Evolutionary conservation across 2,329 filamentous ascomycete species (phyloP), one percentile per base, ranked within the genome.

Genomic region (Botrytis hyacinthi): DNA sequence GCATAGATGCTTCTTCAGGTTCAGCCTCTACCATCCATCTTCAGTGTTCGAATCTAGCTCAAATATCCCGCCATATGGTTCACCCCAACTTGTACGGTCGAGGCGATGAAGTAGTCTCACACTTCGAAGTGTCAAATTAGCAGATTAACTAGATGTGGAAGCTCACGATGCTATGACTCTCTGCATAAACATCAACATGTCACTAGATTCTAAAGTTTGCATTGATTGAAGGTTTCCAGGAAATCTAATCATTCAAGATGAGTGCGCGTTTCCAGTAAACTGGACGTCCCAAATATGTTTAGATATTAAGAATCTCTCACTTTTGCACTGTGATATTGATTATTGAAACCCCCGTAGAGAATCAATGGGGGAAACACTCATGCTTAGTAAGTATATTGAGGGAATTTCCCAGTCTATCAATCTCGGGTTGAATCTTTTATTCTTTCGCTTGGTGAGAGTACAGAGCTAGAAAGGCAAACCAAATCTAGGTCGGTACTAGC

Each of bases 341-440:
- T 14, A 3, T n/a, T 14, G 4, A 51, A 26, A 5, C 4, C 46
- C 10, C 4, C 4, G 4, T 0, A 51, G 22, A 51, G 14, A 4
- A 51, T 22, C 2, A 22, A 46, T 22, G 8, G 20, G 18, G 7
- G 18, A 9, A 46, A 46, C 9, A 8, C 44, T 46, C 20, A 46
- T 22, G 8, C 3, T 22, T 5, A 44, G 20, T 26, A 26, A 48
- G 3, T 26, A 48, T 26, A 22, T 26, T 1, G 3, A 9, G 8
- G 8, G 7, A 48, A 26, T 26, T 14, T 51, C 22, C 10, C 9
- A n/a, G 1, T n/a, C 26, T 16, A 14, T 7, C 48, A n/a, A 51
- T n/a, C 48, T n/a, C 10, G 2, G 14, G 14, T n/a, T 7, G 5
- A 4, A 51, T 51, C 48, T 51, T 14, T 12, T 7, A n/a, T 7